Percentiles rank a stretch among this genome's conserved stretches.
phyloP scores from a whole-genome alignment of 164 flowering plant genomes.

The Aristolochia fimbriata region DNA sequence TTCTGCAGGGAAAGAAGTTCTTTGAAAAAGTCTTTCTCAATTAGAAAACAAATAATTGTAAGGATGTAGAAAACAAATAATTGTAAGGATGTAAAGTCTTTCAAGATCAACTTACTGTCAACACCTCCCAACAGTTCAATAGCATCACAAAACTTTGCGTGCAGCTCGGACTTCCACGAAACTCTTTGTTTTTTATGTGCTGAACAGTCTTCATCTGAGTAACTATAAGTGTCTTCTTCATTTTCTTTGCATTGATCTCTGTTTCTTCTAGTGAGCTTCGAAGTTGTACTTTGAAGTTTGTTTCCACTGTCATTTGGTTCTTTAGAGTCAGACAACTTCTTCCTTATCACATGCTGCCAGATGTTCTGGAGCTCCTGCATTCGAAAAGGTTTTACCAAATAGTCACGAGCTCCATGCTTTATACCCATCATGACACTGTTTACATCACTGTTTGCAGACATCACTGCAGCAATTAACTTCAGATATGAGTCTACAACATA shows the following conservation, averaged over 20 bases:
- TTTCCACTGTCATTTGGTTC: conserved; percentile 1
- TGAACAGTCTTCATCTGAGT: conserved; percentile 6
- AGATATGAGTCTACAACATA: background rate
- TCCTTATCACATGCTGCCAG: conserved; percentile 39
- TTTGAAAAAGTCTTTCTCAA: background rate
- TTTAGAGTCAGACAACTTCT: conserved; percentile 5
- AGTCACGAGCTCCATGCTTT: conserved; percentile 30
- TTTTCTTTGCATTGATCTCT: conserved; percentile 1
- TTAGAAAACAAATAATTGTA: too few relatives aligned
- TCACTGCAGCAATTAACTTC: conserved; percentile 18
- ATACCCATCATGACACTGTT: conserved; percentile 29
- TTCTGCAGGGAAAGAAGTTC: conserved; percentile 13
- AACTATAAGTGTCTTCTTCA: conserved; percentile 7
- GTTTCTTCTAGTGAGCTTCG: conserved; percentile 1
- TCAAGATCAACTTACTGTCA: conserved; percentile 14
- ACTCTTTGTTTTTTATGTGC: conserved; percentile 16
- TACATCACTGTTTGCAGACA: conserved; percentile 17
- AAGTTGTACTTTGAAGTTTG: background rate
- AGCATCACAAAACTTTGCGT: conserved; percentile 20
- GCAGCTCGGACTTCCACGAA: conserved; percentile 20
- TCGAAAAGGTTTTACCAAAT: conserved; percentile 26
- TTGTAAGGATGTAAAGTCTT: background rate
- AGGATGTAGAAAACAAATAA: background rate
- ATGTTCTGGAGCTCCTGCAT: conserved; percentile 27
- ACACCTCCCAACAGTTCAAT: conserved; percentile 21